Conservation (phyloP, 148 eudicot genomes). For the Chenopodium formosanum region DNA sequence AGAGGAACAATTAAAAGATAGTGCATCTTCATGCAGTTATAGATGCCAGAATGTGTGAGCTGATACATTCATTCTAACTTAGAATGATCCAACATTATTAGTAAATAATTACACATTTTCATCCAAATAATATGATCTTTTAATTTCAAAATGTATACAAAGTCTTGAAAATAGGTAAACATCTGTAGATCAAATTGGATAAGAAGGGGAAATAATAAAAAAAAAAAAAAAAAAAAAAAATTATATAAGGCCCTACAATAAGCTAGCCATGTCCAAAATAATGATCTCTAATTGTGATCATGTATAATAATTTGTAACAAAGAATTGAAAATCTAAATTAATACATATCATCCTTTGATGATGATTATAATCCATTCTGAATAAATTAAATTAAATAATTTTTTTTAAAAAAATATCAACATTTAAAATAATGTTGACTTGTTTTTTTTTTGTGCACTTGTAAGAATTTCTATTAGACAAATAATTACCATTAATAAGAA, state of each 20-base stretch:
- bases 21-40: not conserved
- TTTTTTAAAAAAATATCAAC: not conserved
- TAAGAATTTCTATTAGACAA: not conserved
- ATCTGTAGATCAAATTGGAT: not conserved
- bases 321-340: not conserved
- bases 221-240: not conserved
- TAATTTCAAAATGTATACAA: not conserved
- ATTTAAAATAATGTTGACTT: not conserved
- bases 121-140: not conserved
- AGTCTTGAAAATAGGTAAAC: not conserved
- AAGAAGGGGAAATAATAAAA: not conserved
- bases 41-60: not conserved
- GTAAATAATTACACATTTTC: not conserved
- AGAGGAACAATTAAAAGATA: not conserved
- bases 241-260: not conserved
- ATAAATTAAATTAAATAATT: not conserved
- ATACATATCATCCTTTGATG: not conserved
- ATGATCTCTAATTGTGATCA: not conserved
- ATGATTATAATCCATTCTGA: not conserved
- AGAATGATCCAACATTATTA: not conserved
- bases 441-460: not conserved
- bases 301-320: not conserved
- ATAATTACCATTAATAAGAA: not conserved
- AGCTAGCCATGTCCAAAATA: not conserved
- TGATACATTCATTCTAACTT: not conserved